These are phyloP conservation scores for Hypoxylon fuscum DNA, from an alignment of 495 filamentous ascomycete genomes.

Conservation along the genomic window DNA sequence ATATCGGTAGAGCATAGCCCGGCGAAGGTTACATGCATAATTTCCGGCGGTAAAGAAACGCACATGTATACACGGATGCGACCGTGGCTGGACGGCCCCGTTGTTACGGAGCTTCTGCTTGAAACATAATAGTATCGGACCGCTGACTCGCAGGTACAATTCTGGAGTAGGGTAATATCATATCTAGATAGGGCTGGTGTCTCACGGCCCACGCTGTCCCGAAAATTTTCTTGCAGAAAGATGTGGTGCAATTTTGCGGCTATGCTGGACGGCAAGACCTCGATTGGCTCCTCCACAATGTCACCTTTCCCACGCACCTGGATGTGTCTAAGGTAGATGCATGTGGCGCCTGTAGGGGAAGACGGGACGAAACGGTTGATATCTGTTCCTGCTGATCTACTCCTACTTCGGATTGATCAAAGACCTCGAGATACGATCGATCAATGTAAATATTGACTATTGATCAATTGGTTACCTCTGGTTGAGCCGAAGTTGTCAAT, in stretches of 20 bases:
- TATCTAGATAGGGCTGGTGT: slow-evolving; percentile 41
- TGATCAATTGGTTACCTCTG: slow-evolving; percentile 28
- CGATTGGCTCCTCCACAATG: slow-evolving; percentile 42
- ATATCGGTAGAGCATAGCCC: slow-evolving; percentile 33
- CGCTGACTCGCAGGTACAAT: slow-evolving; percentile 33
- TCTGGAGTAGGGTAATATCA: slow-evolving; percentile 28
- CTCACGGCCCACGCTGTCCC: slow-evolving; percentile 28
- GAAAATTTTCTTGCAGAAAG: slow-evolving; percentile 31
- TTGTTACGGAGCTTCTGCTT: slow-evolving; percentile 14
- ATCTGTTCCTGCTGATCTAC: slow-evolving; percentile 26
- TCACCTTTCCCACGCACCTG: slow-evolving; percentile 32
- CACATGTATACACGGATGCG: background rate
- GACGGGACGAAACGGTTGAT: slow-evolving; percentile 26
- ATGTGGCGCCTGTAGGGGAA: slow-evolving; percentile 39
- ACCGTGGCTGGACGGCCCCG: slow-evolving; percentile 19
- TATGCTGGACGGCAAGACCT: slow-evolving; percentile 43
- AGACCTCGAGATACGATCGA: background rate
- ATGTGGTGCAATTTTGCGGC: slow-evolving; percentile 29
- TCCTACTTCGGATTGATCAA: slow-evolving; percentile 13
- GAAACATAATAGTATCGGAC: slow-evolving; percentile 31
- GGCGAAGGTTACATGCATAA: slow-evolving; percentile 26
- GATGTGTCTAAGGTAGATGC: slow-evolving; percentile 38
- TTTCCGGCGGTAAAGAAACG: slow-evolving; percentile 18
- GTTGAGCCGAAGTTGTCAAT: background rate
- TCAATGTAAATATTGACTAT: background rate